Evolutionary conservation across 1,139 yeast genomes (phyloP).

Genomic region (Yamadazyma triangularis): DNA sequence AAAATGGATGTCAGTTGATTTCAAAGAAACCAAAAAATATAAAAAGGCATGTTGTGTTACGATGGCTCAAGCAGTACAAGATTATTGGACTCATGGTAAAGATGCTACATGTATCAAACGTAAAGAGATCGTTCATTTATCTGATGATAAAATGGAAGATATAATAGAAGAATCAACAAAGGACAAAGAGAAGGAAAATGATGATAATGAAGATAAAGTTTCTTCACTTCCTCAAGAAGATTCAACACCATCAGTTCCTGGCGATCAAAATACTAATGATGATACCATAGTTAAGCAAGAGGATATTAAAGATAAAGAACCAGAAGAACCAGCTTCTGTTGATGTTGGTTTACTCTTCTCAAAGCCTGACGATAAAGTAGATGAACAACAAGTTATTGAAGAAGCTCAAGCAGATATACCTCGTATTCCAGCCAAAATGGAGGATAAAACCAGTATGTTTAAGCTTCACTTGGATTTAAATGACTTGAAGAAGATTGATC

Average conservation of each 20-base stretch:
- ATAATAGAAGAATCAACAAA: constrained; percentile 1
- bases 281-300: not conserved
- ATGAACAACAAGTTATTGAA: constrained; percentile 1
- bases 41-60: constrained; percentile 67
- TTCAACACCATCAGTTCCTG: constrained; percentile 5
- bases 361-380: constrained; percentile 5
- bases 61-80: constrained; percentile 68
- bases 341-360: constrained; percentile 10
- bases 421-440: constrained; percentile 8
- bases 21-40: constrained; percentile 63
- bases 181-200: not conserved
- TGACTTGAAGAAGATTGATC: constrained; percentile 52
- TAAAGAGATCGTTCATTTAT: constrained; percentile 14
- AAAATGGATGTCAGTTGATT: constrained; percentile 81
- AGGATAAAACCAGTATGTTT: constrained; percentile 40
- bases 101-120: constrained; percentile 57
- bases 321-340: constrained; percentile 9
- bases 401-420: not conserved
- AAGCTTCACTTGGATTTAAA: constrained; percentile 50
- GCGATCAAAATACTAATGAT: constrained; percentile 4
- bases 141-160: constrained; percentile 8
- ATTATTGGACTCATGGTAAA: constrained; percentile 70
- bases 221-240: not conserved
- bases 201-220: constrained; percentile 5
- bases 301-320: constrained; percentile 1